phyloP scores from a whole-genome alignment of 2,329 filamentous ascomycete genomes.

The Pseudocercospora musae region DNA sequence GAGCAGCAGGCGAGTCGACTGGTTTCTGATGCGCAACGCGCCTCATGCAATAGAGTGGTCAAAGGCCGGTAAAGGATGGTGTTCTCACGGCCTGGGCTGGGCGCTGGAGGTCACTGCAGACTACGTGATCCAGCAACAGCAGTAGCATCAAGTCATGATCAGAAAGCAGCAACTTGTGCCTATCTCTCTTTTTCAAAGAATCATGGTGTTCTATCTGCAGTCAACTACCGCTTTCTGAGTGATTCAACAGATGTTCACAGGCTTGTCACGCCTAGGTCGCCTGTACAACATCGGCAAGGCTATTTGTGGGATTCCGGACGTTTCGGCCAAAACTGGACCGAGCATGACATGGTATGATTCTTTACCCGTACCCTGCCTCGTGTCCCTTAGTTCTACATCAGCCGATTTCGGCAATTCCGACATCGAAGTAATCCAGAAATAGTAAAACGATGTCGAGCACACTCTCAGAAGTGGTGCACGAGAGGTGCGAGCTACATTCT shows the following conservation, averaged over 20 bases:
- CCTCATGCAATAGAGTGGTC: background rate
- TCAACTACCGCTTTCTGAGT: background rate
- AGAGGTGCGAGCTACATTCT: background rate
- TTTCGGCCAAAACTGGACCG: background rate
- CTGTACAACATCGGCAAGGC: background rate
- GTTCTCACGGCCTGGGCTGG: background rate
- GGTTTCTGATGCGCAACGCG: background rate
- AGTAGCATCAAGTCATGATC: background rate
- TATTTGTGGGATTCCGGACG: background rate
- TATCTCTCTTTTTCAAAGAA: background rate
- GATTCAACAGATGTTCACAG: background rate
- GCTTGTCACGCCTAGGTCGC: background rate
- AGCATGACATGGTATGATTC: background rate
- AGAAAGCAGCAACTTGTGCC: background rate
- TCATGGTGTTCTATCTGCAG: background rate
- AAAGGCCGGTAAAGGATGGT: background rate
- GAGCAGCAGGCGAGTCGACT: background rate
- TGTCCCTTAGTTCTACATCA: background rate
- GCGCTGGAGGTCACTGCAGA: background rate
- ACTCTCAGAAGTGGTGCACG: background rate
- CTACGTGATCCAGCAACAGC: background rate
- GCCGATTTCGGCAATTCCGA: background rate
- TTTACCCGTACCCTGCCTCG: background rate
- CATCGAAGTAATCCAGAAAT: background rate
- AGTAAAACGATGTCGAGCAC: background rate